These are phyloP conservation scores for Fonsecaea pedrosoi DNA, from an alignment of 2,329 filamentous ascomycete species.

Conservation along the genomic window DNA sequence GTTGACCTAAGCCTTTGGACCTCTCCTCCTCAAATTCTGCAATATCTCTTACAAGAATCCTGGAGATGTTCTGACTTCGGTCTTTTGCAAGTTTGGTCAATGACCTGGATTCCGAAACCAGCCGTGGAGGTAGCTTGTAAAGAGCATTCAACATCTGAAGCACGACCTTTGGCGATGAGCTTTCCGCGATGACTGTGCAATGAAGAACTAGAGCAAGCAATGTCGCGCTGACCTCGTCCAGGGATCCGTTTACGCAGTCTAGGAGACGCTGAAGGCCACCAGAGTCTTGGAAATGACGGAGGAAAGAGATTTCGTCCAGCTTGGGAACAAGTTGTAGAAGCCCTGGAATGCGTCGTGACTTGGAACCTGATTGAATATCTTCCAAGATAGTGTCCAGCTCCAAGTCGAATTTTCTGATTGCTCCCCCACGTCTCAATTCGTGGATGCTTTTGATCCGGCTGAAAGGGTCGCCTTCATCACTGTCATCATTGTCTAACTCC, in stretches of 20 bases:
- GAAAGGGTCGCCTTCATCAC: slow-evolving; percentile 49
- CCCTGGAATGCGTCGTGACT: slow-evolving; percentile 55
- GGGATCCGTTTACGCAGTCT: slow-evolving; percentile 64
- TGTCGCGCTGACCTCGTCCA: slow-evolving; percentile 54
- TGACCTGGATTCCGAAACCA: slow-evolving; percentile 27
- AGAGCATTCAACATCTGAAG: slow-evolving; percentile 27
- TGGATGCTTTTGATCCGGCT: slow-evolving; percentile 63
- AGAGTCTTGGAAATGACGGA: slow-evolving; percentile 71
- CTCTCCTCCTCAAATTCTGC: slow-evolving; percentile 29
- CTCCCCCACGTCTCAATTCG: slow-evolving; percentile 65
- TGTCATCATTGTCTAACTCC: slow-evolving; percentile 49
- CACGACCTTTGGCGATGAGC: slow-evolving; percentile 27
- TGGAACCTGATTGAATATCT: slow-evolving; percentile 61
- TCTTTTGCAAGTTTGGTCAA: slow-evolving; percentile 35
- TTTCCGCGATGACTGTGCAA: slow-evolving; percentile 25
- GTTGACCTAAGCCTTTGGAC: slow-evolving; percentile 4
- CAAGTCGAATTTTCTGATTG: slow-evolving; percentile 62
- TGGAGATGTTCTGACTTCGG: slow-evolving; percentile 38
- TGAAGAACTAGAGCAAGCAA: slow-evolving; percentile 34
- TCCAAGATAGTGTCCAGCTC: slow-evolving; percentile 64
- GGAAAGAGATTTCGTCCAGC: slow-evolving; percentile 52
- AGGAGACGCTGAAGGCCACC: slow-evolving; percentile 74
- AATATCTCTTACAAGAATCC: slow-evolving; percentile 33
- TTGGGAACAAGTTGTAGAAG: slow-evolving; percentile 64
- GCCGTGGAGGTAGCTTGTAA: slow-evolving; percentile 26